phyloP scores from a whole-genome alignment of 2,329 filamentous ascomycete species.

The Bipolaris bicolor region DNA sequence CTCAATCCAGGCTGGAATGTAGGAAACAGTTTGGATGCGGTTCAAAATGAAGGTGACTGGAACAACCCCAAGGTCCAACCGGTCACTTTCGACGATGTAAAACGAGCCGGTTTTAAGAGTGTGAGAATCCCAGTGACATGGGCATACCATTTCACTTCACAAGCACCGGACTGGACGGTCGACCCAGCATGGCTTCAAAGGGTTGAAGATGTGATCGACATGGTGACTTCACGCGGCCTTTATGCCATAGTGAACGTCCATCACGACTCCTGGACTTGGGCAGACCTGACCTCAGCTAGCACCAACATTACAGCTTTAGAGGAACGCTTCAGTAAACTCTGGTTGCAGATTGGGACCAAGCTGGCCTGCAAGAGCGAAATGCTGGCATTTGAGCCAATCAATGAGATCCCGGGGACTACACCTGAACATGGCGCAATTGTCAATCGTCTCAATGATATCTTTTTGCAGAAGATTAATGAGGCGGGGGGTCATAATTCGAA shows the following conservation, averaged over 20 bases:
- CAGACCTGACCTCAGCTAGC: slow-evolving; percentile 55
- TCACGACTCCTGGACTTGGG: slow-evolving; percentile 66
- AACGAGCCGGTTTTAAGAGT: slow-evolving; percentile 62
- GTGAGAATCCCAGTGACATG: slow-evolving; percentile 66
- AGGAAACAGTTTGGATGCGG: slow-evolving; percentile 65
- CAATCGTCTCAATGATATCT: slow-evolving; percentile 64
- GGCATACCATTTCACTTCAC: slow-evolving; percentile 61
- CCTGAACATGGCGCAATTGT: slow-evolving; percentile 58
- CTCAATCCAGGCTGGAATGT: slow-evolving; percentile 66
- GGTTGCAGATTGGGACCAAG: slow-evolving; percentile 63
- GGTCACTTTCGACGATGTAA: slow-evolving; percentile 62
- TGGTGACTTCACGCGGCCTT: slow-evolving; percentile 58
- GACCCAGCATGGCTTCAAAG: slow-evolving; percentile 62
- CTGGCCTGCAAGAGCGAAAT: slow-evolving; percentile 61
- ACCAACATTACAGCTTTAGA: slow-evolving; percentile 61
- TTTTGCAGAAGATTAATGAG: slow-evolving; percentile 60
- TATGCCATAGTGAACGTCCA: slow-evolving; percentile 65
- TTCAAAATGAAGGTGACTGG: slow-evolving; percentile 64
- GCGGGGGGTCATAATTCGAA: slow-evolving; percentile 62
- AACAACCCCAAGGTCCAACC: too few relatives aligned
- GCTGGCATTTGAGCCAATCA: slow-evolving; percentile 65
- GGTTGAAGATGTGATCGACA: slow-evolving; percentile 64
- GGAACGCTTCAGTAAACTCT: slow-evolving; percentile 62
- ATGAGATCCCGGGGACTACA: slow-evolving; percentile 63
- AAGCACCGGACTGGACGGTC: slow-evolving; percentile 61